Evolutionary conservation across 176 grass and related monocot species (phyloP).

Genomic region (Neostapfia colusana): DNA sequence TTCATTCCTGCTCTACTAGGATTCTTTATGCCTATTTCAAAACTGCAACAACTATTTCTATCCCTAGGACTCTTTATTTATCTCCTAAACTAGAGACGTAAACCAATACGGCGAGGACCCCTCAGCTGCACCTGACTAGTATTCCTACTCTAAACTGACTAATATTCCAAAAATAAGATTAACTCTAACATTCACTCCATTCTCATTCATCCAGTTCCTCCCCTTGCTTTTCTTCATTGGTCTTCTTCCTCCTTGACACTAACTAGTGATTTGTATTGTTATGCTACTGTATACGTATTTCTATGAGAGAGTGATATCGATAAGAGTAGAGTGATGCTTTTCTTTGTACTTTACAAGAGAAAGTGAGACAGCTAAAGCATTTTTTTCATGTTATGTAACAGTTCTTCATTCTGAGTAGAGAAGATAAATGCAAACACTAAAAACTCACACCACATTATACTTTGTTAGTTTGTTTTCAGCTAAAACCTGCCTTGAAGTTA

Average conservation of each 20-base stretch:
- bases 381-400: background rate
- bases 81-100: too few species aligned
- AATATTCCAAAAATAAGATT: too few species aligned
- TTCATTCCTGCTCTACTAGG: too few species aligned
- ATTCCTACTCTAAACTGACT: too few species aligned
- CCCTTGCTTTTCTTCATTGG: background rate
- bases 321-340: background rate
- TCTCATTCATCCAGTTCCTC: background rate
- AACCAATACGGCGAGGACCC: too few species aligned
- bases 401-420: background rate
- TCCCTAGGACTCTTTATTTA: too few species aligned
- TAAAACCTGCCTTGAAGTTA: background rate
- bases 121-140: too few species aligned
- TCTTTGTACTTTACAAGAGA: background rate
- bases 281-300: slow-evolving; percentile 7
- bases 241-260: background rate
- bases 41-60: too few species aligned
- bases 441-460: background rate
- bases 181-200: background rate
- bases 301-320: background rate
- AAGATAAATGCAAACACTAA: too few species aligned
- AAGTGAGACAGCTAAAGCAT: background rate
- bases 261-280: background rate
- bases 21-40: too few species aligned
- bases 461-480: background rate